phyloP scores from a whole-genome alignment of 768 basidiomycete genomes.

The Tulasnella sp. region DNA sequence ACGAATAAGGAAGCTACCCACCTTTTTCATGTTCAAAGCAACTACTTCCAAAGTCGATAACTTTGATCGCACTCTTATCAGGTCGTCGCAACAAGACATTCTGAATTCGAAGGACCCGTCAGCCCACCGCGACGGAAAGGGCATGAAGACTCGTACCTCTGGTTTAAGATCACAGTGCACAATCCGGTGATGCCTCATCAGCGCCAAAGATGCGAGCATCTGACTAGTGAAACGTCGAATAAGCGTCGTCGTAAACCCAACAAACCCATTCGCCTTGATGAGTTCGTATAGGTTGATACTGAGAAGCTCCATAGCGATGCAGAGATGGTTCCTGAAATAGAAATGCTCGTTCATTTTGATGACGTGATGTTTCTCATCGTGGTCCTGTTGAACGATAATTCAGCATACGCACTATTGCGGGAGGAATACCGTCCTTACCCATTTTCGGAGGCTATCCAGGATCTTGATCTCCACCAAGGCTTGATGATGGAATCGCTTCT shows the following conservation, averaged over 20 bases:
- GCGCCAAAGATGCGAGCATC: constrained; percentile 79
- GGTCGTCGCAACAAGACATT: constrained; percentile 92
- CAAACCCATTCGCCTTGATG: constrained; percentile 97
- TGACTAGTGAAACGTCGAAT: constrained; percentile 95
- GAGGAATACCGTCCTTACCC: constrained; percentile 46
- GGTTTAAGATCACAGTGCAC: constrained; percentile 99
- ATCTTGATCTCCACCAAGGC: constrained; percentile 99
- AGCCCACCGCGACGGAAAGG: constrained; percentile 8
- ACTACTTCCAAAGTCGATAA: constrained; percentile 97
- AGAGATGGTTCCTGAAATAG: constrained; percentile 93
- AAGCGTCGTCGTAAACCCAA: constrained; percentile 90
- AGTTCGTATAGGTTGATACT: constrained; percentile 98
- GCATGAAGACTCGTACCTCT: constrained; percentile 47
- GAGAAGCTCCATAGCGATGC: constrained; percentile 94
- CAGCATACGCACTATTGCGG: not conserved
- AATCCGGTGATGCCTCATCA: constrained; percentile 94
- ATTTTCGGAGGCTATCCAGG: constrained; percentile 89
- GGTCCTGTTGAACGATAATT: constrained; percentile 46
- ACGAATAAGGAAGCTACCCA: constrained; percentile 30
- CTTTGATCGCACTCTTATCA: constrained; percentile 90
- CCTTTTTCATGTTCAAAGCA: constrained; percentile 98
- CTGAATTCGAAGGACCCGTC: constrained; percentile 31
- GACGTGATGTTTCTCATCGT: constrained; percentile 93
- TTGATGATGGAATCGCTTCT: constrained; percentile 97
- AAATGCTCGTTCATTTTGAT: constrained; percentile 98